A percentile compares a stretch with the other conserved stretches of the same genome.
Evolutionary conservation across 2,329 filamentous ascomycete genomes (phyloP).

Genomic region (Cytospora paraplurivora): DNA sequence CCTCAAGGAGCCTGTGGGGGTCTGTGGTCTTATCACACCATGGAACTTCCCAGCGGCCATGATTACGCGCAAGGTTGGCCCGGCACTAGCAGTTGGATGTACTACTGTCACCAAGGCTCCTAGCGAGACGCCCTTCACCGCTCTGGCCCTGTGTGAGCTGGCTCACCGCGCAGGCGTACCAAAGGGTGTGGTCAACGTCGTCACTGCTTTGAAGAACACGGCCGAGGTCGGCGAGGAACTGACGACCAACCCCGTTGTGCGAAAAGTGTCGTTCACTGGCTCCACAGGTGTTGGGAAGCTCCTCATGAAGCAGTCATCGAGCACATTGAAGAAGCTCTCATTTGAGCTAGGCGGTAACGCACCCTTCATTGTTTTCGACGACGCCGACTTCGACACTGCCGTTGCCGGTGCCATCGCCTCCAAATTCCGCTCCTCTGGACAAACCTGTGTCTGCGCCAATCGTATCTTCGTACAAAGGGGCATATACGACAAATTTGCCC

Average conservation of each 20-base stretch:
- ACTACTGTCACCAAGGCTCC: slow-evolving; percentile 92
- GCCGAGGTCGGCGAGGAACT: slow-evolving; percentile 74
- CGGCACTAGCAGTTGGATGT: slow-evolving; percentile 89
- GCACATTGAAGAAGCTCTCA: slow-evolving; percentile 77
- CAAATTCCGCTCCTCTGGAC: slow-evolving; percentile 93
- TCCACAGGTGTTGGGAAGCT: slow-evolving; percentile 69
- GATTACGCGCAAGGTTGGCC: slow-evolving; percentile 70
- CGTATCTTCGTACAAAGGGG: slow-evolving; percentile 77
- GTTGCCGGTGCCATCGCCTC: slow-evolving; percentile 80
- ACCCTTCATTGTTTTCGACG: slow-evolving; percentile 93
- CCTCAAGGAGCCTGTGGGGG: slow-evolving; percentile 80
- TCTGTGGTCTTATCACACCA: slow-evolving; percentile 80
- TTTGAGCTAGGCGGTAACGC: slow-evolving; percentile 91
- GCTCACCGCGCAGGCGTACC: slow-evolving; percentile 86
- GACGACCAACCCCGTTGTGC: slow-evolving; percentile 74
- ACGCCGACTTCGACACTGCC: slow-evolving; percentile 84
- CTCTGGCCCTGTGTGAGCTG: slow-evolving; percentile 84
- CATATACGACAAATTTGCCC: slow-evolving; percentile 75
- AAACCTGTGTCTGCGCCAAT: slow-evolving; percentile 93
- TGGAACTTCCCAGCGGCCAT: slow-evolving; percentile 87
- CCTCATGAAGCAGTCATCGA: slow-evolving; percentile 86
- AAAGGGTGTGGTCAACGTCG: slow-evolving; percentile 85
- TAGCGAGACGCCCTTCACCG: slow-evolving; percentile 88
- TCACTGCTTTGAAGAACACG: slow-evolving; percentile 80
- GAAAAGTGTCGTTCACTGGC: slow-evolving; percentile 94